A percentile compares a stretch with the other conserved stretches of the same genome.
These are phyloP conservation scores for Elaphomyces granulatus DNA, from an alignment of 495 filamentous ascomycete genomes.

Conservation along the genomic window DNA sequence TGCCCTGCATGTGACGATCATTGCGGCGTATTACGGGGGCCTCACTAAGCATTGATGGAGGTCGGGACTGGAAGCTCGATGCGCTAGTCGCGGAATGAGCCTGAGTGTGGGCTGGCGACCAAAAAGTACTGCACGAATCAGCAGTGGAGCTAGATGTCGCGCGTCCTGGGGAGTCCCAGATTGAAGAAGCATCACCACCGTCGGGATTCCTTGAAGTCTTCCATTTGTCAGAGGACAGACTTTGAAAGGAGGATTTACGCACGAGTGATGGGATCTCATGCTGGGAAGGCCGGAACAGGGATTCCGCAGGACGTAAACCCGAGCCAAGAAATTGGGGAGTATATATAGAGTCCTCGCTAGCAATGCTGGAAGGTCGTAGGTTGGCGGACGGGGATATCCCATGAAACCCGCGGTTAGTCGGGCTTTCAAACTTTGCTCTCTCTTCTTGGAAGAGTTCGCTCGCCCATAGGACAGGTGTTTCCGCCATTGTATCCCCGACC, in stretches of 20 bases:
- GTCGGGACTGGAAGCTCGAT: constrained; percentile 36
- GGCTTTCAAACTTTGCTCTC: constrained; percentile 58
- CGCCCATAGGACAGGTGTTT: constrained; percentile 83
- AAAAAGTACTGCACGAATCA: constrained; percentile 72
- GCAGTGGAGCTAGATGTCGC: constrained; percentile 46
- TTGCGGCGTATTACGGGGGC: constrained; percentile 18
- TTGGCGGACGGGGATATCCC: constrained; percentile 29
- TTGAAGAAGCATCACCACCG: constrained; percentile 36
- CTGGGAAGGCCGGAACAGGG: constrained; percentile 23
- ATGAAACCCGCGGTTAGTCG: constrained; percentile 31
- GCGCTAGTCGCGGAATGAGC: constrained; percentile 46
- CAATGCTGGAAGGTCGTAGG: constrained; percentile 35
- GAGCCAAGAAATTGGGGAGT: constrained; percentile 16
- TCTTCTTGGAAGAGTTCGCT: constrained; percentile 79
- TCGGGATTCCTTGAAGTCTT: constrained; percentile 33
- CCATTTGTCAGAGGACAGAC: constrained; percentile 52
- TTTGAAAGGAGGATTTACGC: constrained; percentile 40
- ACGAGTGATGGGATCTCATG: constrained; percentile 23
- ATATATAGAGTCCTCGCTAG: constrained; percentile 35
- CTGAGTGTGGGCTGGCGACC: constrained; percentile 61
- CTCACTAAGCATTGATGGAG: constrained; percentile 33
- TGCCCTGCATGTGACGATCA: constrained; percentile 33
- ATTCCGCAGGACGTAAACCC: constrained; percentile 30
- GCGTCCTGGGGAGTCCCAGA: constrained; percentile 43
- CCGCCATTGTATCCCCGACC: constrained; percentile 71